Percentiles rank a stretch among this genome's conserved stretches.
Evolutionary conservation across 2,329 filamentous ascomycete genomes (phyloP).

Genomic region (Niveomyces coronatus): DNA sequence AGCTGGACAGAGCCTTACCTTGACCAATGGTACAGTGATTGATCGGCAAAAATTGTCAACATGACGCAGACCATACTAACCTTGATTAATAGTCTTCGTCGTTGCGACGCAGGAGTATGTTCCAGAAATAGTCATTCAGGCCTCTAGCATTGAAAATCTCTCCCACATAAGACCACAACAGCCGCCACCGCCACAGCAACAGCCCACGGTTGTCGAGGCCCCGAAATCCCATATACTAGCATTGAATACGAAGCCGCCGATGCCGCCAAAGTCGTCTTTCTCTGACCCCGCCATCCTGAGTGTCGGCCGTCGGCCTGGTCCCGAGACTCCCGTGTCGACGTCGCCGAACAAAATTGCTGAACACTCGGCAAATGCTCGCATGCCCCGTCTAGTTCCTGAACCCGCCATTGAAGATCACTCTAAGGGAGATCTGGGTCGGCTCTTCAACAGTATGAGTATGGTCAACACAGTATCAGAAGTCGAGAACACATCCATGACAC

Average conservation of each 20-base stretch:
- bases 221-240: slow-evolving; percentile 13
- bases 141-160: slow-evolving; percentile 35
- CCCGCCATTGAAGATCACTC: neutral
- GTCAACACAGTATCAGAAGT: slow-evolving; percentile 14
- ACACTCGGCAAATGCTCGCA: slow-evolving; percentile 15
- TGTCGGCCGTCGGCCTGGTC: slow-evolving; percentile 37
- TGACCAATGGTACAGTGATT: slow-evolving; percentile 55
- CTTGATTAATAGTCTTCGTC: slow-evolving; percentile 24
- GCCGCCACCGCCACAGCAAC: slow-evolving; percentile 18
- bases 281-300: slow-evolving; percentile 79
- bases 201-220: slow-evolving; percentile 17
- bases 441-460: slow-evolving; percentile 16
- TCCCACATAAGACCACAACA: slow-evolving; percentile 26
- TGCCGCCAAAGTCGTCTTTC: slow-evolving; percentile 43
- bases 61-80: slow-evolving; percentile 10
- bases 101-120: slow-evolving; percentile 32
- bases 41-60: neutral
- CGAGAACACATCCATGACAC: slow-evolving; percentile 12
- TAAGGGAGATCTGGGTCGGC: slow-evolving; percentile 4
- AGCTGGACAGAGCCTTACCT: slow-evolving; percentile 55
- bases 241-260: slow-evolving; percentile 17
- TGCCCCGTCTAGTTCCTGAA: neutral
- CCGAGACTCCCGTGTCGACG: slow-evolving; percentile 17
- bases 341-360: slow-evolving; percentile 20
- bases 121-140: slow-evolving; percentile 34